Base-by-base conservation (phyloP, 192 early-diverging fungal genomes). In the Gryganskiella cystojenkinii region DNA sequence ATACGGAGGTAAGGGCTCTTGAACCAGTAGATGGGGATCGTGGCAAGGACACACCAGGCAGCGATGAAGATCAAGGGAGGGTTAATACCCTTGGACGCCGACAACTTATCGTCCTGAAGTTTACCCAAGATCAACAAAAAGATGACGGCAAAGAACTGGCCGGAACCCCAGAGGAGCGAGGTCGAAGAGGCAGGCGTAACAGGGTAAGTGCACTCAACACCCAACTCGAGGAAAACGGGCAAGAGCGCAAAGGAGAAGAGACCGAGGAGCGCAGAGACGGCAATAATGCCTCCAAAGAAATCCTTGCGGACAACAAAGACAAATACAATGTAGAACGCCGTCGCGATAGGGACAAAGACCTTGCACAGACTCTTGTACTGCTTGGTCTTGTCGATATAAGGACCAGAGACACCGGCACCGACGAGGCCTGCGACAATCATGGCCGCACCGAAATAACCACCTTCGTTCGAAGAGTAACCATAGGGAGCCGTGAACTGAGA, bases 351-450 rank as follows among this genome's bases (percentile, higher is more conserved):
- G 27, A 85, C 70, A 52, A 80, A 70, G 10, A 80, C 20, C 59
- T 84, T 86, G 31, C 88, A 24, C 6, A 86, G 46, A 7, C 67
- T 34, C 30, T 79, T 83, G 67, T 88, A 88, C 43, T 67, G 71
- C 68, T 89, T 89, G 30, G 84, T 88, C 15, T 70, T 62, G 62
- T 91, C 90, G 54, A 90, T 79, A 28, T 87, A 70, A 17, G 80
- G 68, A 3, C 84, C 83, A 14, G 85, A 71, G 28, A 82, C 52
- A n/a, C 81, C 71, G 13, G 90, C 85, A 28, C 86, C 83, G 10
- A 91, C 73, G 19, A 91, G 53, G 42, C 90, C 90, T 56, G 81
- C 84, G n/a, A 85, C 70, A 57, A 91, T 79, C 66, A 84, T 85
- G 19, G 82, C 81, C 0, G 83, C 84, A 20, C 86, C 90, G 62